Evolutionary conservation across 192 early-diverging fungal species (phyloP), one percentile per base, ranked within the genome.

Genomic region (Coemansia sp.): DNA sequence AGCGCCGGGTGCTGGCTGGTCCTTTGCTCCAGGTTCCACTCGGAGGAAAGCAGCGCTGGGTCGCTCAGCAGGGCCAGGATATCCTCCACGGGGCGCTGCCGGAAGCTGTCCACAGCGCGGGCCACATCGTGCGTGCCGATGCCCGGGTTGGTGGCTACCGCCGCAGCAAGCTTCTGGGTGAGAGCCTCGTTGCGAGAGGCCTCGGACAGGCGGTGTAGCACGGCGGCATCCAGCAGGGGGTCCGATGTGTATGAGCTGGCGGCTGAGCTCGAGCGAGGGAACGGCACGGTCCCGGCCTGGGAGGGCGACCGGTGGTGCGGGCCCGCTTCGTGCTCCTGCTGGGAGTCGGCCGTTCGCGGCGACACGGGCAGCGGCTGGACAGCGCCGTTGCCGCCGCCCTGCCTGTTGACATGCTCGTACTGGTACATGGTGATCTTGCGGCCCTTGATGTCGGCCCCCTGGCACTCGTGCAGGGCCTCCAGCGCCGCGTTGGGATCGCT

Each of bases 381-480:
- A 13, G 7, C 38, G 23, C 21, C 38, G 38, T 9, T 11, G 34
- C 35, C 21, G 18, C 18, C 38, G 16, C n/a, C 19, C 28, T 57
- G 29, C 51, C 60, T 73, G 42, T 62, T 66, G 35, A 73, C 69
- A 13, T 73, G 63, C 59, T 73, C 69, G 34, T 73, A 73, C 53
- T 65, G 69, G 30, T 73, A 73, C 50, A 77, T 42, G 23, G 60
- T 67, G 38, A 77, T 67, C 35, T 67, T 71, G 14, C 64, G 36
- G n/a, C 75, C 75, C 37, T 67, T 72, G 31, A 77, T 62, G 18
- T 77, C 75, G 5, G 64, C 58, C 33, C 68, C 68, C 45, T 72
- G 55, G 17, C 69, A 67, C 52, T 61, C 75, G 19, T 43, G 35
- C 18, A 71, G 47, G 9, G 75, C 75, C n/a, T 67, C 58, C 12